Percentiles rank a stretch among this genome's conserved stretches.
Evolutionary conservation across 768 basidiomycete genomes (phyloP).

Genomic region (Hemileccinum rubropunctum): DNA sequence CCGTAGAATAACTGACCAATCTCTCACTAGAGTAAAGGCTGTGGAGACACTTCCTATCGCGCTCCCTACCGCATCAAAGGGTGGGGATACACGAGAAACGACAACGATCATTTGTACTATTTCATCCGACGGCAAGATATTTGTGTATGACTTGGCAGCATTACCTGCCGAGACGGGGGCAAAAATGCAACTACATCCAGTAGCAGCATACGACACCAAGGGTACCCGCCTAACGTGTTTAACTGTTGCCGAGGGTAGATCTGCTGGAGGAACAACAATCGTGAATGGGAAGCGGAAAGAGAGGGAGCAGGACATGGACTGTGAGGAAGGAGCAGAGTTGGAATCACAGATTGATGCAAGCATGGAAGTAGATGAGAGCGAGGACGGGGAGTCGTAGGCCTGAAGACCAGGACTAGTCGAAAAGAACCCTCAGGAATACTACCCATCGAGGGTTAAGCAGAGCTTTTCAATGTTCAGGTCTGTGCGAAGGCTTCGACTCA

Average conservation of each 20-base stretch:
- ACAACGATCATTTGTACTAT: slow-evolving; percentile 72
- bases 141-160: slow-evolving; percentile 66
- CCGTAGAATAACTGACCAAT: neutral
- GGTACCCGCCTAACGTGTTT: slow-evolving; percentile 82
- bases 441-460: no score
- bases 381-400: slow-evolving; percentile 8
- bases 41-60: slow-evolving; percentile 64
- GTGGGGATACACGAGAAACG: slow-evolving; percentile 26
- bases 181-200: slow-evolving; percentile 45
- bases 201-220: slow-evolving; percentile 76
- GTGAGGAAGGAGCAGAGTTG: slow-evolving; percentile 32
- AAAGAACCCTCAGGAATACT: no score
- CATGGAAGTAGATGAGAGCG: slow-evolving; percentile 24
- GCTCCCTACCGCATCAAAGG: slow-evolving; percentile 37
- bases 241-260: slow-evolving; percentile 53
- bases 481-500: no score
- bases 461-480: no score
- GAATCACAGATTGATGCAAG: slow-evolving; percentile 13
- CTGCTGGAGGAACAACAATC: slow-evolving; percentile 10
- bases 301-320: slow-evolving; percentile 29
- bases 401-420: no score
- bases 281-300: slow-evolving; percentile 38
- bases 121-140: slow-evolving; percentile 88
- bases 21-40: slow-evolving; percentile 66
- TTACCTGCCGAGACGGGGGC: slow-evolving; percentile 36